Conservation (phyloP, 352 stramenopile genomes). For the Elongisporangium undulatum region DNA sequence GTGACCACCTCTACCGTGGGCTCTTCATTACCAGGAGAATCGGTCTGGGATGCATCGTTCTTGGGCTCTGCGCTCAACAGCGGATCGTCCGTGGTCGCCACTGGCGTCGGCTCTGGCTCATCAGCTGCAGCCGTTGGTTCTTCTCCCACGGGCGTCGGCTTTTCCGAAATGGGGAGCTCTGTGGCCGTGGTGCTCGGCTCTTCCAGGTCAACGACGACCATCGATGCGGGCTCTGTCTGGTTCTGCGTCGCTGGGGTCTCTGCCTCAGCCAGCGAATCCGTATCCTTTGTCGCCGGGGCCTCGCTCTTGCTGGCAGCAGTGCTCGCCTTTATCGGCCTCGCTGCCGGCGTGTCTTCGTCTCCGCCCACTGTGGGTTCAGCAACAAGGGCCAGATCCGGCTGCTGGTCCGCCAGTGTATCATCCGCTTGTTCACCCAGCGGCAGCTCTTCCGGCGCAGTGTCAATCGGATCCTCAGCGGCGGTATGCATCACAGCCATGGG, state of each 20-base stretch:
- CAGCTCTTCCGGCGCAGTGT: neutral
- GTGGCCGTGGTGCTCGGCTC: neutral
- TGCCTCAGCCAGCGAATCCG: neutral
- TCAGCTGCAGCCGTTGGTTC: neutral
- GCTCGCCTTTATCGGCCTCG: neutral
- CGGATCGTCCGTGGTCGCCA: neutral
- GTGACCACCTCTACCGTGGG: neutral
- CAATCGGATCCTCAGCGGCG: neutral
- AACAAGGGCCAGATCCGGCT: neutral
- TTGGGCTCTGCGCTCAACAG: neutral
- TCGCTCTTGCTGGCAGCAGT: neutral
- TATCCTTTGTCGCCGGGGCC: neutral
- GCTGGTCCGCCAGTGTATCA: neutral
- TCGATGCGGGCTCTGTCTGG: neutral
- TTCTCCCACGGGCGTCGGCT: neutral
- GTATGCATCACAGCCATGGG: neutral
- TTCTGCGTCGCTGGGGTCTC: neutral
- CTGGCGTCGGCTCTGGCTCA: neutral
- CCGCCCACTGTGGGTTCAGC: slow-evolving; percentile 1
- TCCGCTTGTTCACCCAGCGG: neutral
- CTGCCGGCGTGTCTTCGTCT: neutral
- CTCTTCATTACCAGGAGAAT: no score
- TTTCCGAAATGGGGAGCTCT: neutral
- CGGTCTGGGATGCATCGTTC: no score
- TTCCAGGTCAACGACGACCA: neutral